Conservation (phyloP, 495 filamentous ascomycete species). For the Hypoxylon perforatum region DNA sequence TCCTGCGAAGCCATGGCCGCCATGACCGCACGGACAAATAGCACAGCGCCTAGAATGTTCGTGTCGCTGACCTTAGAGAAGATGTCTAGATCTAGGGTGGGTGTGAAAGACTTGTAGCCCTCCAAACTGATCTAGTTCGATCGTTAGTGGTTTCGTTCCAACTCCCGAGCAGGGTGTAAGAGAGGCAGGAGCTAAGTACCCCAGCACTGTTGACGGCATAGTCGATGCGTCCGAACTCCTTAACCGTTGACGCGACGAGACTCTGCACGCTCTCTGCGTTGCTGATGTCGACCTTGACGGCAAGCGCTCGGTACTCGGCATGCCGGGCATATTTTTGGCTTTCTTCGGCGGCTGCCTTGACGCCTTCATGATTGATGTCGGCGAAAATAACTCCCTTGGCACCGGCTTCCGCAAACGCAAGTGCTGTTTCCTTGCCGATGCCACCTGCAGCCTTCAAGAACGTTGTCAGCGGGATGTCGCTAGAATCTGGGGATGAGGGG, state of each 20-base stretch:
- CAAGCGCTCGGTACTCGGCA: background rate
- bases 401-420: background rate
- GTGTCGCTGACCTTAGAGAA: conserved; percentile 9
- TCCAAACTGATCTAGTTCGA: too few species aligned
- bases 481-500: background rate
- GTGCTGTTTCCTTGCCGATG: background rate
- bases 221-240: conserved; percentile 45
- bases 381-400: background rate
- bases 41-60: conserved; percentile 16
- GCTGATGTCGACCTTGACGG: conserved; percentile 43
- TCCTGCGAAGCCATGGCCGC: background rate
- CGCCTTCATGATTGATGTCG: background rate
- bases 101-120: conserved; percentile 3
- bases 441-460: background rate
- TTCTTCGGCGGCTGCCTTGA: background rate
- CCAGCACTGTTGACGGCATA: conserved; percentile 50
- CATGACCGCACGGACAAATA: background rate
- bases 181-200: background rate
- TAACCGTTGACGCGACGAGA: conserved; percentile 40
- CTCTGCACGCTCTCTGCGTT: conserved; percentile 38
- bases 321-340: background rate
- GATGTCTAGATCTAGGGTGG: background rate
- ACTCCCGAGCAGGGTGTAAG: background rate
- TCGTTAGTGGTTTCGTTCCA: too few species aligned
- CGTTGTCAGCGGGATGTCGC: too few species aligned